Evolutionary conservation across 345 rosid species (phyloP).

Genomic region (Lagerstroemia speciosa): DNA sequence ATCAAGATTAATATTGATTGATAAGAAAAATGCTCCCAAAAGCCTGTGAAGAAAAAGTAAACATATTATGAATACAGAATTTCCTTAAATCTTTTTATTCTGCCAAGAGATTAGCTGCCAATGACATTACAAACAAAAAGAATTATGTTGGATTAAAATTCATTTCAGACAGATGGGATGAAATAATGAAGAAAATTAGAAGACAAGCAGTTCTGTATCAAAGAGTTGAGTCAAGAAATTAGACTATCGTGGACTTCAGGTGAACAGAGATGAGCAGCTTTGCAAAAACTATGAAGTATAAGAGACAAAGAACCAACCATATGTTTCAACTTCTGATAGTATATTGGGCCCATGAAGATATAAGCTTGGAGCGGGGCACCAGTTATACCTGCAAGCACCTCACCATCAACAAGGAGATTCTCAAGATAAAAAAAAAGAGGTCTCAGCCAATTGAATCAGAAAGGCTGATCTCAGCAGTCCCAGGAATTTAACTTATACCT

Average conservation of each 20-base stretch:
- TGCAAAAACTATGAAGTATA: too few relatives aligned
- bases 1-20: not conserved
- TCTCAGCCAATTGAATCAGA: not conserved
- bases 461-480: not conserved
- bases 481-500: constrained; percentile 27
- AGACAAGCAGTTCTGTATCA: not conserved
- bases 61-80: not conserved
- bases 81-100: not conserved
- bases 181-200: not conserved
- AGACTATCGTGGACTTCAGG: not conserved
- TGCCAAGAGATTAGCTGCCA: too few relatives aligned
- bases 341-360: constrained; percentile 95
- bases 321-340: constrained; percentile 94
- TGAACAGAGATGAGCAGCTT: not conserved
- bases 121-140: too few relatives aligned
- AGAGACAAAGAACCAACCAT: constrained; percentile 52
- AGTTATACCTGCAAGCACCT: constrained; percentile 52
- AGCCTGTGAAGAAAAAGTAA: too few relatives aligned
- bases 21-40: not conserved
- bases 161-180: not conserved
- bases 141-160: not conserved
- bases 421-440: too few relatives aligned
- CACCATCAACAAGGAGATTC: constrained; percentile 1
- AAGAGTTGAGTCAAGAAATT: not conserved
- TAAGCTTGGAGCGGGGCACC: constrained; percentile 82